phyloP scores from a whole-genome alignment of 2,329 filamentous ascomycete species.

The Sporothrix brasiliensis region DNA sequence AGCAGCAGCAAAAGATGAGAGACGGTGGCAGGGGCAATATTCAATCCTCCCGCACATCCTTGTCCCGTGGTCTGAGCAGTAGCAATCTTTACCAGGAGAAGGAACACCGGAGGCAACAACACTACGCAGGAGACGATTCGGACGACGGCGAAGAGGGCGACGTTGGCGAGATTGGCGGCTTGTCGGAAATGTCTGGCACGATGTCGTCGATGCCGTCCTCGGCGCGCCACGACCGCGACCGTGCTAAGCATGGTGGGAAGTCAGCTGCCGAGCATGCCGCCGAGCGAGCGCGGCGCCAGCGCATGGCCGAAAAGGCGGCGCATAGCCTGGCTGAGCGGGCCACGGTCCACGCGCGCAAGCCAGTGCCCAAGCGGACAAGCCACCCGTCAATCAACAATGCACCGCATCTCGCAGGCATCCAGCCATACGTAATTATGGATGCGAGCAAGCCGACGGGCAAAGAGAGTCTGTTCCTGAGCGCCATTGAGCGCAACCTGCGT shows the following conservation, averaged over 20 bases:
- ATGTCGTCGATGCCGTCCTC: constrained; percentile 33
- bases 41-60: background rate
- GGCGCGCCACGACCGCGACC: constrained; percentile 12
- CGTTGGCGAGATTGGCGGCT: background rate
- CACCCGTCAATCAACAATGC: constrained; percentile 62
- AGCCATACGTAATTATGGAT: constrained; percentile 71
- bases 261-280: constrained; percentile 57
- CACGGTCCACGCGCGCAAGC: constrained; percentile 58
- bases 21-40: constrained; percentile 28
- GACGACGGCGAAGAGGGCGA: constrained; percentile 30
- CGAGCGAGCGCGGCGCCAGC: constrained; percentile 63
- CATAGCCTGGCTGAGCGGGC: constrained; percentile 60
- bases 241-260: background rate
- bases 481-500: constrained; percentile 57
- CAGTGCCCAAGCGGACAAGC: constrained; percentile 52
- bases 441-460: constrained; percentile 77
- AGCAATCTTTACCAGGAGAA: background rate
- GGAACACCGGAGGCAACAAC: constrained; percentile 7
- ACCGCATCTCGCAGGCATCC: constrained; percentile 58
- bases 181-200: constrained; percentile 21
- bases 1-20: constrained; percentile 38
- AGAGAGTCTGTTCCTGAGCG: constrained; percentile 72
- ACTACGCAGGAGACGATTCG: constrained; percentile 31
- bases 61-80: background rate
- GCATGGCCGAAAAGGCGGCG: constrained; percentile 59